Evolutionary conservation across 2,329 filamentous ascomycete species (phyloP).

Genomic region (Berkeleyomyces basicola): DNA sequence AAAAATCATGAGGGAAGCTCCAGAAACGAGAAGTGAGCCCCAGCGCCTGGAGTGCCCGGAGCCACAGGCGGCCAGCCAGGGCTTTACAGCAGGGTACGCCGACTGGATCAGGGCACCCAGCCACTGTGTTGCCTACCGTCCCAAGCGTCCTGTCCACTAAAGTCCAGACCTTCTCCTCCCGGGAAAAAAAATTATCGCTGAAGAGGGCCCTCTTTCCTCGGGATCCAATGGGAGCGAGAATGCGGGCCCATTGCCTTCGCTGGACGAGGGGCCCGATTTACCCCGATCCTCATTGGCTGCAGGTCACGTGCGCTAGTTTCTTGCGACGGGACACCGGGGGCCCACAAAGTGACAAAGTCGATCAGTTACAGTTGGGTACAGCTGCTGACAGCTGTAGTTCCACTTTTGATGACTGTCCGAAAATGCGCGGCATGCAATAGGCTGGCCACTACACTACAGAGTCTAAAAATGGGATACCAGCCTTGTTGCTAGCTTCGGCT

Average conservation of each 20-base stretch:
- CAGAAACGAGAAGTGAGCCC: slow-evolving; percentile 3
- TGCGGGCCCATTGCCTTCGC: slow-evolving; percentile 9
- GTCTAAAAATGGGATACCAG: neutral
- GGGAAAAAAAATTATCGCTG: slow-evolving; percentile 3
- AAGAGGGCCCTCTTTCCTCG: slow-evolving; percentile 7
- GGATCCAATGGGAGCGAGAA: slow-evolving; percentile 11
- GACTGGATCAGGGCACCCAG: too few relatives aligned
- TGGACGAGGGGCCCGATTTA: slow-evolving; percentile 14
- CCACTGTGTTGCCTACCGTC: too few relatives aligned
- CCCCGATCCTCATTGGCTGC: slow-evolving; percentile 15
- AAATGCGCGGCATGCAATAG: slow-evolving; percentile 13
- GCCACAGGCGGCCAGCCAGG: neutral
- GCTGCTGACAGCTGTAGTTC: neutral
- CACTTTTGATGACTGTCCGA: slow-evolving; percentile 10
- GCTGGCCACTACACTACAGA: neutral
- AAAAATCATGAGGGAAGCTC: slow-evolving; percentile 10
- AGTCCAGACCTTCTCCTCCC: neutral
- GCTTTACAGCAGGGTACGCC: neutral
- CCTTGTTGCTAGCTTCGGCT: neutral
- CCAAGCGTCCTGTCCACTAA: neutral
- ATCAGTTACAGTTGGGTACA: neutral
- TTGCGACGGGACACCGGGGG: neutral
- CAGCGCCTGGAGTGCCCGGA: neutral
- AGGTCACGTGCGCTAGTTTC: slow-evolving; percentile 11
- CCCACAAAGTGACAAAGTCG: neutral